Percentiles rank a stretch among this genome's conserved stretches.
phyloP scores from a whole-genome alignment of 2,329 filamentous ascomycete genomes.

The Colletotrichum eremochloae region DNA sequence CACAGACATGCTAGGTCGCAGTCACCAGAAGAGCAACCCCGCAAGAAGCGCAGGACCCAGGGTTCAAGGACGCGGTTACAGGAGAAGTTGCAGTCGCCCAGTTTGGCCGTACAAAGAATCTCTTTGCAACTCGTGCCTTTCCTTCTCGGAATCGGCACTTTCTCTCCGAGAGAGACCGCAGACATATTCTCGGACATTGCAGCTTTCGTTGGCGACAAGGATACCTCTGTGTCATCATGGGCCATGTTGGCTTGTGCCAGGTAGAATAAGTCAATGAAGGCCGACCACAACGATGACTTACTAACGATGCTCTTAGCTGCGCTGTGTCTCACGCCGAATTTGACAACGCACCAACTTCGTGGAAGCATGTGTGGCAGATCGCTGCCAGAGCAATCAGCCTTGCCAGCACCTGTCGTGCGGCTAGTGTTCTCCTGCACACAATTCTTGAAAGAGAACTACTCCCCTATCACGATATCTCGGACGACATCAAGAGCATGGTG shows the following conservation, averaged over 20 bases:
- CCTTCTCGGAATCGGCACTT: constrained; percentile 60
- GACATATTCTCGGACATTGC: constrained; percentile 71
- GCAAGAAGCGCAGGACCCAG: constrained; percentile 64
- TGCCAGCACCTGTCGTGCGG: constrained; percentile 78
- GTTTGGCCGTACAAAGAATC: constrained; percentile 61
- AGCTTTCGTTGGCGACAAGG: constrained; percentile 76
- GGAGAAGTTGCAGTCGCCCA: constrained; percentile 61
- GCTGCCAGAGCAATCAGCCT: constrained; percentile 79
- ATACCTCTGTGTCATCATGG: constrained; percentile 78
- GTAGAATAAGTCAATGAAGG: constrained; percentile 59
- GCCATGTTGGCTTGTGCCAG: constrained; percentile 85
- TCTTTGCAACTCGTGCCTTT: constrained; percentile 72
- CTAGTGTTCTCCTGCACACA: constrained; percentile 78
- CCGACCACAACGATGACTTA: constrained; percentile 32
- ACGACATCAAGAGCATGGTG: constrained; percentile 79
- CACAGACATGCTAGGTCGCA: constrained; percentile 46
- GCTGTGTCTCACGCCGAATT: constrained; percentile 45
- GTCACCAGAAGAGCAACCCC: constrained; percentile 59
- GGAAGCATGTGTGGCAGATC: constrained; percentile 83
- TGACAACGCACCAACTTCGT: constrained; percentile 59
- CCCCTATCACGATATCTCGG: constrained; percentile 74
- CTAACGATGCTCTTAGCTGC: constrained; percentile 50
- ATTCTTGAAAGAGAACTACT: constrained; percentile 78
- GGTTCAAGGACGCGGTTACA: constrained; percentile 61
- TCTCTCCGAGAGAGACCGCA: constrained; percentile 65